Base-by-base conservation (phyloP, 1,284 basidiomycete genomes). In the Heliocybe sulcata region DNA sequence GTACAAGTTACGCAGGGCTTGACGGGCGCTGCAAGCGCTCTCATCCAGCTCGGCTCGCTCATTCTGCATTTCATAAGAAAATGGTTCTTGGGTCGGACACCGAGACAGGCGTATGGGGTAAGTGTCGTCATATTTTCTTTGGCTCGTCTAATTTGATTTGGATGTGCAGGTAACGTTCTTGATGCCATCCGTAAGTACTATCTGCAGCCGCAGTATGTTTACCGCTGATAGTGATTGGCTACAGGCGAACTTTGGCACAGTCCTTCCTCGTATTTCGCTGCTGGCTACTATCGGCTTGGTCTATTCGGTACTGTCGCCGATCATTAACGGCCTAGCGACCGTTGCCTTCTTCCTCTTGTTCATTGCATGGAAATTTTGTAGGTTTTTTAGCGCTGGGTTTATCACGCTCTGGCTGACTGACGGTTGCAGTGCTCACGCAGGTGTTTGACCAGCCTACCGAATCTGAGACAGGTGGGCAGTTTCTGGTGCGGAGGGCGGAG, bases 261-360 rank as follows among this genome's bases (percentile, higher is more conserved):
- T 82, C 33, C 71, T 86, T 50, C 81, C 82, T 61, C 69, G 75
- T 59, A 69, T 75, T 16, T 76, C 71, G 2, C 63, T 75, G 2
- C 63, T 80, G 22, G 76, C 74, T 54, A 80, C 74, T 50, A 78
- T 78, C 65, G 77, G 75, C 52, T 76, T 85, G 59, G 77, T 81
- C 0, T 91, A 91, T 70, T 83, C 81, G 58, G 77, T 90, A 52
- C 78, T 91, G 59, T 82, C 83, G 0, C 89, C 89, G 2, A 70
- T 92, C 55, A 81, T 90, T 64, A 88, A 85, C 65, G 77, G 86
- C 3, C 78, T 91, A 48, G 84, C 85, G 1, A 69, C 80, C 4
- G 68, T 82, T 42, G 82, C 80, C 49, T 89, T 85, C n/a, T n/a
- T n/a, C n/a, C n/a, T n/a, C n/a, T n/a, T n/a, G n/a, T 35, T 35